phyloP scores from a whole-genome alignment of 371 early-diverging fungal genomes.

The Dichotomocladium elegans region DNA sequence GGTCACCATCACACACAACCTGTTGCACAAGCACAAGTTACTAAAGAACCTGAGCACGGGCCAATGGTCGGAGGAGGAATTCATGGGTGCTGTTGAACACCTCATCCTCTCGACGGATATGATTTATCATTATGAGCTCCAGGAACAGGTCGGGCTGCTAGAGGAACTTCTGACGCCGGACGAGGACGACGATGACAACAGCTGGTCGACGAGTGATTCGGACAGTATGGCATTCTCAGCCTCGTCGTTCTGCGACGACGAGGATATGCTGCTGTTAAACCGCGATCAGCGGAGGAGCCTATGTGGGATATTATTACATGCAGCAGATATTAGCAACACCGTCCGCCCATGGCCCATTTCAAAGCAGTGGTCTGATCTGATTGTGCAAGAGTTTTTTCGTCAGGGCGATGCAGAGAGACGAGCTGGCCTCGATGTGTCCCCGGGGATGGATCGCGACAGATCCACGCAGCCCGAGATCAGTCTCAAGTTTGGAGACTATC shows the following conservation, averaged over 20 bases:
- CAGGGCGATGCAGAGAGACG: constrained; percentile 85
- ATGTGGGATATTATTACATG: constrained; percentile 71
- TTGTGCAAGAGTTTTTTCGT: constrained; percentile 79
- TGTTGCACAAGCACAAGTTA: constrained; percentile 60
- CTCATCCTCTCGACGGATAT: constrained; percentile 88
- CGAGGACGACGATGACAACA: constrained; percentile 3
- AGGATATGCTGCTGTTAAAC: constrained; percentile 9
- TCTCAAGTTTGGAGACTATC: constrained; percentile 76
- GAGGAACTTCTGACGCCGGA: constrained; percentile 8
- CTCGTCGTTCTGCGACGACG: not conserved
- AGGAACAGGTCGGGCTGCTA: constrained; percentile 51
- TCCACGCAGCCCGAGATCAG: constrained; percentile 72
- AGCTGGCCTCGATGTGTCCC: constrained; percentile 70
- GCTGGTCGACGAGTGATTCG: not conserved
- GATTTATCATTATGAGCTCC: constrained; percentile 77
- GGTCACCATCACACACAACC: constrained; percentile 56
- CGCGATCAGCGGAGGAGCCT: constrained; percentile 55
- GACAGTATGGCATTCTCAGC: not conserved
- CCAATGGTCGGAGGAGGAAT: constrained; percentile 35
- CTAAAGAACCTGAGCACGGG: constrained; percentile 22
- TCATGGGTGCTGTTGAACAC: constrained; percentile 47
- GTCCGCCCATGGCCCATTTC: constrained; percentile 80
- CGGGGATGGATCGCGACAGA: constrained; percentile 81
- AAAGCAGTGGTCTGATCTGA: constrained; percentile 86
- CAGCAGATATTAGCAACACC: constrained; percentile 88